Evolutionary conservation across 2,329 filamentous ascomycete species (phyloP), one percentile per base, ranked within the genome.

Genomic region (Myriosclerotinia curreyana): DNA sequence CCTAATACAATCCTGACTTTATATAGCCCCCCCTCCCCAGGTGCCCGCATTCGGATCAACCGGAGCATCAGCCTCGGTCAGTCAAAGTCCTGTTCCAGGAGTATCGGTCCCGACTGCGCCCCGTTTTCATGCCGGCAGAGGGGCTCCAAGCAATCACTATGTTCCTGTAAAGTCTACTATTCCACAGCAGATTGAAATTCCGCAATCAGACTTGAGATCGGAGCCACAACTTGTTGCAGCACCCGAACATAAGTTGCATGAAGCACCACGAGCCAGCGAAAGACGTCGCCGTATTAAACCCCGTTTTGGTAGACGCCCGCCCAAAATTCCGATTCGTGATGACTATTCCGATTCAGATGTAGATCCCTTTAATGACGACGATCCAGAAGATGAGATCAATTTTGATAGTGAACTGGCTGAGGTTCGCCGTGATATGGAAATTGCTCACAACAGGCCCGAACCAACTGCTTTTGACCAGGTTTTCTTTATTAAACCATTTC

Each of bases 11-110:
- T 28, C 31, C 51, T 62, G 38, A 62, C 51, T 8, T 5, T 55
- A n/a, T 46, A 5, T 31, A 66, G 53, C 81, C 36, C 80, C 82
- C 66, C 81, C 81, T 34, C 80, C 80, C 20, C 77, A 79, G 60
- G 81, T 85, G 17, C 82, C 82, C 34, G 81, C 82, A n/a, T 85
- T 84, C 72, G 80, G 80, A 36, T 79, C 78, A 6, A 58, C 61
- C 22, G 61, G 61, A 50, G 14, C 50, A 36, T 44, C 51, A 15
- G 46, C 31, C 17, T 44, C 42, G 31, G 50, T 61, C 7, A 58
- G 46, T 25, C 34, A 64, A 60, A 67, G 69, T n/a, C 67, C 68
- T n/a, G 42, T 71, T 4, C 69, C 70, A 38, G 69, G 70, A 22
- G 64, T 71, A n/a, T 52, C 67, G n/a, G 66, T 73, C 51, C 71